Base-by-base conservation (phyloP, 2,329 filamentous ascomycete genomes). In the Aspergillus intermedius region DNA sequence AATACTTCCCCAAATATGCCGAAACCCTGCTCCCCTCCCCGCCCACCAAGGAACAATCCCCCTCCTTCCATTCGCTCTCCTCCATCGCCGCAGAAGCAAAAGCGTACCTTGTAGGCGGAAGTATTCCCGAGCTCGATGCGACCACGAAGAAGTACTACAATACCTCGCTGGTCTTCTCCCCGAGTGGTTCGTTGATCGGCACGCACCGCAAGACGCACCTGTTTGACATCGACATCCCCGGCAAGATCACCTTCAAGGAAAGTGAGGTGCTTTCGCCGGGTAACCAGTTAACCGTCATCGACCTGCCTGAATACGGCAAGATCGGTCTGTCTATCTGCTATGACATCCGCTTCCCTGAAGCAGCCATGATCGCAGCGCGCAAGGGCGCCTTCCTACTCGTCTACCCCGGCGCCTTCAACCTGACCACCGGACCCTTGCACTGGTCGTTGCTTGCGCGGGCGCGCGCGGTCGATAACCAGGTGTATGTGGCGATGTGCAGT, bases 191-290 rank as follows among this genome's bases (percentile, higher is more conserved):
- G n/a, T 76, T 96, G 44, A 77, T 98, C n/a, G 88, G 83, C 5
- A 88, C 84, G 2, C 91, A 97, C 69, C 82, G 93, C 60, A 98
- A 98, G 74, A 84, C 93, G 40, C 93, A 98, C 71, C 79, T 98
- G 40, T 98, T 98, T 70, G 93, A 97, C 71, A 98, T 98, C 60
- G 86, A 95, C 67, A 97, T 98, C 55, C 93, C 93, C 0, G 91
- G 90, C 53, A 91, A 91, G 74, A 95, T 98, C 68, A 85, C 74
- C 10, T 98, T 98, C 73, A 81, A 81, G 54, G 93, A 98, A 72
- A 90, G 85, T 46, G 91, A 96, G 54, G 89, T 96, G 35, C 78
- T 98, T 30, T 86, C 81, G 19, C 84, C 91, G 0, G 93, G 93
- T 0, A 86, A 91, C 72, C 84, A 88, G 64, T 73, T 96, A 51